These are phyloP conservation scores for Diplocarpon mali DNA, from an alignment of 2,329 filamentous ascomycete species.

Conservation along the genomic window DNA sequence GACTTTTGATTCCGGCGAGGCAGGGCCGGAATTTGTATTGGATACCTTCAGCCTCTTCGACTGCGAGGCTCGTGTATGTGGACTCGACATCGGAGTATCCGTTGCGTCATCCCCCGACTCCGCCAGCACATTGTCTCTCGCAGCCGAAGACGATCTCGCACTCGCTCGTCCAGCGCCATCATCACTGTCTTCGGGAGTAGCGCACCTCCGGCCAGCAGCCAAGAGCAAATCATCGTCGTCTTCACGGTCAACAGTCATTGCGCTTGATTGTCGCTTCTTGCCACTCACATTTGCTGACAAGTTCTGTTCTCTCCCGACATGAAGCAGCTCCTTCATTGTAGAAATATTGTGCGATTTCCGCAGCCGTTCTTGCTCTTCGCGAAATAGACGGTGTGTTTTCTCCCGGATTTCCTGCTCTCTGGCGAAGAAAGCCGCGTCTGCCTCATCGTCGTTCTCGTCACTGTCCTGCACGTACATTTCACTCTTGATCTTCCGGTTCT, in stretches of 20 bases:
- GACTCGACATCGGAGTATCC: constrained; percentile 32
- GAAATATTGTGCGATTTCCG: constrained; percentile 36
- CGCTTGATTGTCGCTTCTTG: constrained; percentile 18
- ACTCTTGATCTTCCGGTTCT: constrained; percentile 72
- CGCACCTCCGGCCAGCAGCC: constrained; percentile 6
- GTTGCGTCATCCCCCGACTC: constrained; percentile 28
- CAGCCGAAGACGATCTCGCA: constrained; percentile 19
- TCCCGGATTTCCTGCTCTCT: constrained; percentile 58
- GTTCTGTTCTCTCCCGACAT: constrained; percentile 14
- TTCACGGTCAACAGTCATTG: constrained; percentile 22
- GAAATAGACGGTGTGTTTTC: constrained; percentile 3
- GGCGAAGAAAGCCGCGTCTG: constrained; percentile 64
- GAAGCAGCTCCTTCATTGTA: constrained; percentile 24
- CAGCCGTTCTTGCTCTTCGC: constrained; percentile 49
- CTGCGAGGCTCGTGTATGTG: constrained; percentile 25
- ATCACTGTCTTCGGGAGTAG: constrained; percentile 21
- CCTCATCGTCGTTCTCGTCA: constrained; percentile 69
- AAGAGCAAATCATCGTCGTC: constrained; percentile 16
- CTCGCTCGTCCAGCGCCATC: constrained; percentile 21
- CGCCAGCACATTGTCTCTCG: constrained; percentile 16
- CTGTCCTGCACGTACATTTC: constrained; percentile 69
- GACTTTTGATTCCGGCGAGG: constrained; percentile 13
- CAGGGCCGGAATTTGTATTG: constrained; percentile 24
- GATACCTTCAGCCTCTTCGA: constrained; percentile 31
- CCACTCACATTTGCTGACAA: constrained; percentile 5